Evolutionary conservation across 192 early-diverging fungal genomes (phyloP).

Genomic region (Dissophora globulifera): DNA sequence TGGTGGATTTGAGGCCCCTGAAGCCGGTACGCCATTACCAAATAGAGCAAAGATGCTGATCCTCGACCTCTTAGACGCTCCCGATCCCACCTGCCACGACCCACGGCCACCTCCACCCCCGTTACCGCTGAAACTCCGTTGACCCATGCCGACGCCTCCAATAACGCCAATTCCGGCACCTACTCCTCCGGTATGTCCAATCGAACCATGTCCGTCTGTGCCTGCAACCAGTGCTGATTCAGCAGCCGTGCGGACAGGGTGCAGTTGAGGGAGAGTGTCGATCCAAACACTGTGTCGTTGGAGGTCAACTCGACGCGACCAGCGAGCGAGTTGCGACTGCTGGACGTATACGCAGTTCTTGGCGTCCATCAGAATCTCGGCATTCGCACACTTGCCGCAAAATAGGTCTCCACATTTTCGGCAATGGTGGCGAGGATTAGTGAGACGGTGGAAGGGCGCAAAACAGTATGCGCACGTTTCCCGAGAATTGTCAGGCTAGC

Average conservation of each 20-base stretch:
- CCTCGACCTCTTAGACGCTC: constrained; percentile 28
- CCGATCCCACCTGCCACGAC: constrained; percentile 34
- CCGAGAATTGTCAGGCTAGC: constrained; percentile 40
- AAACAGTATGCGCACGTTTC: constrained; percentile 47
- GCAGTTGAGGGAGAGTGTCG: constrained; percentile 46
- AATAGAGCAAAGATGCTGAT: constrained; percentile 48
- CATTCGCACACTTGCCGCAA: constrained; percentile 48
- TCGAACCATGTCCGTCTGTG: constrained; percentile 11
- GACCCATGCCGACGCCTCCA: constrained; percentile 22
- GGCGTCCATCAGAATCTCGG: constrained; percentile 52
- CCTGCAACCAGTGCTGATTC: constrained; percentile 27
- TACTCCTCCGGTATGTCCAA: constrained; percentile 20
- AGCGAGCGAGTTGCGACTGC: constrained; percentile 46
- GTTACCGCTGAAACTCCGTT: constrained; percentile 9
- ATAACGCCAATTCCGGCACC: neutral
- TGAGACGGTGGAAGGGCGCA: constrained; percentile 36
- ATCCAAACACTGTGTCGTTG: constrained; percentile 50
- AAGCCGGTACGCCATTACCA: constrained; percentile 1
- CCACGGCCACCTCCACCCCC: constrained; percentile 33
- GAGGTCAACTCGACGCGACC: constrained; percentile 43
- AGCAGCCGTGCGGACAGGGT: constrained; percentile 44
- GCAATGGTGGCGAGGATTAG: constrained; percentile 49
- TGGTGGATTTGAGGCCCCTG: neutral
- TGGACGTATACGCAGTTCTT: constrained; percentile 54
- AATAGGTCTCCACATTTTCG: constrained; percentile 48